Evolutionary conservation across 495 filamentous ascomycete species (phyloP), one percentile per base, ranked within the genome.

Genomic region (Talaromyces ruber): DNA sequence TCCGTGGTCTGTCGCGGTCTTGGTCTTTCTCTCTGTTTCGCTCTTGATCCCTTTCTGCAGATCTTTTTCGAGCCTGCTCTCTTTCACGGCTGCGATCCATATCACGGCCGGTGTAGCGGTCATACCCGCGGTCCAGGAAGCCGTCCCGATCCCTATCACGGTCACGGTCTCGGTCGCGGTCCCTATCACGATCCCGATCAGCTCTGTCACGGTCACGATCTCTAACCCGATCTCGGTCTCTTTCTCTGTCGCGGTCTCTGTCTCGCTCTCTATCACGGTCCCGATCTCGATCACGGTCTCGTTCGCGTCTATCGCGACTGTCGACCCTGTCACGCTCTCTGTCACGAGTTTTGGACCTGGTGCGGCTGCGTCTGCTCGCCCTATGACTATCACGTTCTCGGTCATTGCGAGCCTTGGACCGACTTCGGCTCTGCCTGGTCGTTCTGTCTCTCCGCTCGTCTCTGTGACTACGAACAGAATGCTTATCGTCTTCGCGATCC

Each of bases 291-390:
- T 70, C 67, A 7, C 67, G 64, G 18, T 75, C 71, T 53, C 68
- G 67, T 6, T 76, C 72, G 22, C 68, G 53, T 63, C 45, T 65
- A 32, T 57, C 54, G 0, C 54, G 54, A 18, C 54, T 57, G 22
- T 34, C 54, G 3, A 32, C 29, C 29, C 54, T 30, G 59, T 65
- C 74, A 60, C 29, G 76, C 37, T 18, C 72, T 50, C 70, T 62
- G 6, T 73, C 68, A 58, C 68, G 64, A 28, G 73, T 67, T 39
- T 67, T 70, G 34, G 76, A 79, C 55, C 75, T 65, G 60, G 73
- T 76, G 39, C 76, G 68, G 57, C 79, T 79, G 29, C 76, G 72
- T 56, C 71, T 72, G 43, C 30, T 61, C 22, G 74, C 71, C 34
- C 72, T 69, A 51, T 76, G 77, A 65, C 72, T 68, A 63, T 72